Percentiles rank a stretch among this genome's conserved stretches.
phyloP scores from a whole-genome alignment of 108 stramenopile genomes.

The Cylindrotheca closterium region DNA sequence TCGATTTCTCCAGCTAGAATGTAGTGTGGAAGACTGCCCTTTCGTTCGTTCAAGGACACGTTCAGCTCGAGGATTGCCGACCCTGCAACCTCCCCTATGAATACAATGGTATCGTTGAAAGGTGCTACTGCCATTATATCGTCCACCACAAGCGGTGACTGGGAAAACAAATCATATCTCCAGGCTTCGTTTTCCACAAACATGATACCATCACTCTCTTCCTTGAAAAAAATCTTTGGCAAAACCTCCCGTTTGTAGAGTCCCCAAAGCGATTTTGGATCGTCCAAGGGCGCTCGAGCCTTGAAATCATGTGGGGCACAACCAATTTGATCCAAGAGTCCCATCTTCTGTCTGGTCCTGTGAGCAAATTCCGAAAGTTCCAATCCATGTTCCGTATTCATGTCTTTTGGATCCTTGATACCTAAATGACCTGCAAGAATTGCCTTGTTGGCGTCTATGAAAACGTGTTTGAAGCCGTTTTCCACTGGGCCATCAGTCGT shows the following conservation, averaged over 20 bases:
- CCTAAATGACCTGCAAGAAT: constrained; percentile 22
- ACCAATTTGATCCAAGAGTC: constrained; percentile 47
- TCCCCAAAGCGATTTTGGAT: constrained; percentile 48
- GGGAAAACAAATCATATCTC: constrained; percentile 46
- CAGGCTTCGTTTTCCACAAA: constrained; percentile 26
- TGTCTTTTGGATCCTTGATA: constrained; percentile 21
- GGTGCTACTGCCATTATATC: constrained; percentile 64
- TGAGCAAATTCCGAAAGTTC: constrained; percentile 52
- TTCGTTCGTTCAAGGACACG: constrained; percentile 2
- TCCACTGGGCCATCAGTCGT: neutral
- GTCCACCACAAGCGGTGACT: constrained; percentile 5
- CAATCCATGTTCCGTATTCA: constrained; percentile 54
- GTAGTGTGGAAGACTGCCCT: neutral
- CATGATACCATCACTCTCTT: constrained; percentile 7
- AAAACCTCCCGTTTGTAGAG: constrained; percentile 50
- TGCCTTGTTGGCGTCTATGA: constrained; percentile 54
- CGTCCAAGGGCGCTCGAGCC: constrained; percentile 26
- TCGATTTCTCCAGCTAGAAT: neutral
- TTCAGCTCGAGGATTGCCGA: constrained; percentile 7
- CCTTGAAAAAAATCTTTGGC: constrained; percentile 28
- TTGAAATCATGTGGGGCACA: constrained; percentile 49
- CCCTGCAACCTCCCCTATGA: constrained; percentile 18
- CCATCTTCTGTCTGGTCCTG: constrained; percentile 44
- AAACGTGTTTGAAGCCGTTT: constrained; percentile 41
- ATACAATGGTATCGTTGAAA: constrained; percentile 54